Base-by-base conservation (phyloP, 768 basidiomycete species). In the Calvatia gigantea region DNA sequence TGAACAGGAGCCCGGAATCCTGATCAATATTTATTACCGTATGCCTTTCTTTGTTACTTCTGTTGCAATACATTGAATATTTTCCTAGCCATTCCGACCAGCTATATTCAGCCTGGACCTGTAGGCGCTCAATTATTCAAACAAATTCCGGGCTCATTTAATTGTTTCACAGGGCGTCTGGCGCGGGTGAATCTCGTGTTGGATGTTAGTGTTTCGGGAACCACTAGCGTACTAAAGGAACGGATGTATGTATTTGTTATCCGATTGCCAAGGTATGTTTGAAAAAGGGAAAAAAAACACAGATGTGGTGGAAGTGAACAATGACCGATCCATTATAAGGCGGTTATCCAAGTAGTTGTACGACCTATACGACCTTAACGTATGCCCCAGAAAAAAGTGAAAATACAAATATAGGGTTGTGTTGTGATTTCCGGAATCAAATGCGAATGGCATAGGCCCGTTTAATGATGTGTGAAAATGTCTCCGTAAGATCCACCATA, bases 21-120 rank as follows among this genome's bases (percentile, higher is more conserved):
- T 63, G 41, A 31, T 63, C 58, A 59, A 63, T 49, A 63, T 63
- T 58, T 61, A 63, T 58, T 59, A 52, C 46, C 61, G 54, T 56
- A 15, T 21, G 61, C 54, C 19, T 27, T 11, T 31, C 8, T 42
- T 25, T 28, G 15, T n/a, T 12, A 21, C 21, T 17, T 7, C 3
- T n/a, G 23, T 43, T 32, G n/a, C 17, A 21, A 17, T 25, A 14
- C 8, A 25, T 9, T 31, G 5, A 15, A 33, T 14, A 6, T 1
- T 19, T 28, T 3, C 21, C 25, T 32, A 58, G 57, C 60, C n/a
- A 42, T 61, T 35, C 62, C 60, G 8, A 44, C 55, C 19, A 54
- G 51, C 17, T 63, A 61, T 48, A 54, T 49, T 33, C 60, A 61
- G 25, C 62, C 62, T 38, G 60, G 62, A 19, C 62, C 62, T 32